Base-by-base conservation (phyloP, 345 rosid species). In the Aegle marmelos region DNA sequence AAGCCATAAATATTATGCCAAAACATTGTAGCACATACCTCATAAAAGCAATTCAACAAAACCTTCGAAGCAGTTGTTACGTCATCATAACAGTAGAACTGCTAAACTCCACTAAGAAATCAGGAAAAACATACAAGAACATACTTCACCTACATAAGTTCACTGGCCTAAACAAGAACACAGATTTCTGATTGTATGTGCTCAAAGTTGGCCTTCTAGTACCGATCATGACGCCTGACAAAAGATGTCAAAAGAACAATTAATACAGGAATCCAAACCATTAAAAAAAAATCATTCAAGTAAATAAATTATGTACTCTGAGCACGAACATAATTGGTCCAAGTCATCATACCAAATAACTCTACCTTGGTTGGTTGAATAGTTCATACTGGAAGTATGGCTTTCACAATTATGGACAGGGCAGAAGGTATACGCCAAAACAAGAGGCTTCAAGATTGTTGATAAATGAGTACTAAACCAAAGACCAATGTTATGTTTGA, bases 181-280 rank as follows among this genome's bases (percentile, higher is more conserved):
- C 71, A 80, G 28, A 45, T 72, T 80, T 54, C 63, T 63, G 45
- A 37, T 39, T 74, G 3, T 17, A 36, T 30, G 70, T 21, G 33
- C 70, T 77, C 62, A 30, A 28, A 79, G 73, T 68, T 74, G 34
- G 56, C 25, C 30, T 65, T 73, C 79, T 83, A 87, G 85, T 86
- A 84, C 72, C 89, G 86, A 75, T 84, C 90, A 66, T 81, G 64
- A 57, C 87, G 89, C 90, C 90, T 88, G 87, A 63, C 21, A 81
- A 67, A 63, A 17, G 68, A 63, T 48, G 6, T 39, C 76, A 14
- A 30, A 70, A 0, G 9, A 13, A 37, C 53, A 59, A 24, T 34
- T 36, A 63, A 60, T 31, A 65, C 39, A 14, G 36, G 30, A 63
- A 28, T 36, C 36, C 31, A 61, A 61, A 45, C 37, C 59, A 19